phyloP scores from a whole-genome alignment of 768 basidiomycete genomes.

The Fomitopsis serialis region DNA sequence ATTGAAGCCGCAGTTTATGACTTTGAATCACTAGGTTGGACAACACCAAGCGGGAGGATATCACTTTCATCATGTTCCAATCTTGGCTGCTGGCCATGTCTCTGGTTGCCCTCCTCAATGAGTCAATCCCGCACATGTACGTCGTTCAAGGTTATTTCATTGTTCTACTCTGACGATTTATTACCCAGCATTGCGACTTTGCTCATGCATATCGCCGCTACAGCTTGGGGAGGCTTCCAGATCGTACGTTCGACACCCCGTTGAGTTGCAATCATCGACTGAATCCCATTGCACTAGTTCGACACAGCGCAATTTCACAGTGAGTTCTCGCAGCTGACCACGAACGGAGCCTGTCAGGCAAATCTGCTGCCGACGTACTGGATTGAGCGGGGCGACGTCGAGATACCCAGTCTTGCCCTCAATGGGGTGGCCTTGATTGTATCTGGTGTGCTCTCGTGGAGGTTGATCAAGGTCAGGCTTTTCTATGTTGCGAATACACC shows the following conservation, averaged over 20 bases:
- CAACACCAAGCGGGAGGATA: constrained; percentile 73
- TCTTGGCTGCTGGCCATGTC: constrained; percentile 81
- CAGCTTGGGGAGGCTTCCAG: constrained; percentile 69
- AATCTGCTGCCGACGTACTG: constrained; percentile 64
- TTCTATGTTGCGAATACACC: not conserved
- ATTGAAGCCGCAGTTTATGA: not conserved
- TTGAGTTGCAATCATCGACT: too few species aligned
- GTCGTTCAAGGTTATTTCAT: constrained; percentile 1
- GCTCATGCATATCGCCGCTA: constrained; percentile 67
- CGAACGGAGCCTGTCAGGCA: constrained; percentile 56
- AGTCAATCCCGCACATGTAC: constrained; percentile 74
- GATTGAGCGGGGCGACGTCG: constrained; percentile 51
- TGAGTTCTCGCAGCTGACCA: constrained; percentile 51
- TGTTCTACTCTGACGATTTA: not conserved
- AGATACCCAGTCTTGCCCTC: constrained; percentile 57
- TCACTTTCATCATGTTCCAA: constrained; percentile 74
- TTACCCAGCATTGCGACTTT: constrained; percentile 50
- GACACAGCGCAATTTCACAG: constrained; percentile 53
- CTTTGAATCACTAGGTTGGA: constrained; percentile 39
- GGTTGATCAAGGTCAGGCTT: constrained; percentile 56
- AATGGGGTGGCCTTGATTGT: constrained; percentile 56
- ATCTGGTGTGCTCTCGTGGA: constrained; percentile 66
- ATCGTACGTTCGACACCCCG: constrained; percentile 33
- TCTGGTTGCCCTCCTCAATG: constrained; percentile 62
- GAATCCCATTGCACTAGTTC: constrained; percentile 1